Base-by-base conservation (phyloP, 306 rosid species). In the Aeschynomene evenia region DNA sequence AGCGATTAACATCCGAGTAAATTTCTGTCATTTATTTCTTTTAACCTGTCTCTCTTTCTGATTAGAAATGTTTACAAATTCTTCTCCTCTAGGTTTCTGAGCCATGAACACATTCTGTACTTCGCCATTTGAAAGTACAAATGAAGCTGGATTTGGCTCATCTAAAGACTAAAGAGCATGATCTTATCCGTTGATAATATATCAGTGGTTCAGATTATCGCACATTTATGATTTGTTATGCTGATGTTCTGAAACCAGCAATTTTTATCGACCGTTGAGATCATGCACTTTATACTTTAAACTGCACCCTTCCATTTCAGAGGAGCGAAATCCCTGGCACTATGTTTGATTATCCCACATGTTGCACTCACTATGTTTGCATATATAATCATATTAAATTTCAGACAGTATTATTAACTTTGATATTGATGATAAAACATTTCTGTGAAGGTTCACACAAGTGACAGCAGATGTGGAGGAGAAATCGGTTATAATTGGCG, bases 401-500 rank as follows among this genome's bases (percentile, higher is more conserved):
- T 60, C 66, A 12, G 53, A 29, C 66, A 39, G 50, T 52, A 52
- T 20, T 34, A 20, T 33, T 15, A 57, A 77, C 61, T 18, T 49
- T n/a, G 23, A 28, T n/a, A 72, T 55, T 85, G 77, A 88, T 51
- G 46, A 14, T 7, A 21, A 52, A 43, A 8, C 66, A 7, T 80
- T 63, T 22, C 19, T 37, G 73, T 73, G 66, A 63, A 94, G 98
- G 82, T 90, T 94, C 75, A 84, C 96, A 26, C 88, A 79, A 63
- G 87, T 63, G 74, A 84, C 97, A 23, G 81, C 88, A 37, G 97
- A 87, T 51, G 84, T 90, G 63, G 98, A 88, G 66, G 96, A 89
- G 79, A 78, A 79, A 40, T 94, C 97, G 5, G 97, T 94, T 24
- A 91, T 88, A 52, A 88, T 88, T 48, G 97, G 97, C 2, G 92